These are phyloP conservation scores for Solanum megistacrolobum DNA, from an alignment of 257 asterid genomes.

Conservation along the genomic window DNA sequence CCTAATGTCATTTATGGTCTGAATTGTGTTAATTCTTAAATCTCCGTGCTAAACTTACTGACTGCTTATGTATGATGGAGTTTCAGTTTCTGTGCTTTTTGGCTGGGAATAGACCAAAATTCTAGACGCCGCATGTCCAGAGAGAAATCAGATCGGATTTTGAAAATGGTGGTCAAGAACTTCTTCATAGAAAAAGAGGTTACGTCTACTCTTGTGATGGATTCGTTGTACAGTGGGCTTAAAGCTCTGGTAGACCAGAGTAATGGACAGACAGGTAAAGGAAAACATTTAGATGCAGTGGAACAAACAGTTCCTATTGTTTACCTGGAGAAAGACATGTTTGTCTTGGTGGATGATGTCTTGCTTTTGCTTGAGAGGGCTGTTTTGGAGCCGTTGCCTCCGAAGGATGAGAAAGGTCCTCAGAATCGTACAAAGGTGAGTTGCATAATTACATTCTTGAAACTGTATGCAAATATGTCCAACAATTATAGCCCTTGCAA, in stretches of 20 bases:
- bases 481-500: neutral
- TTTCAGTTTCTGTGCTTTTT: slow-evolving; percentile 78
- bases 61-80: neutral
- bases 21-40: neutral
- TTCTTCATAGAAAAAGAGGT: slow-evolving; percentile 93
- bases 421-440: slow-evolving; percentile 88
- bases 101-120: slow-evolving; percentile 68
- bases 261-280: slow-evolving; percentile 55
- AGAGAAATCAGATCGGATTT: slow-evolving; percentile 71
- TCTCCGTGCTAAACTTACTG: neutral
- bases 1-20: neutral
- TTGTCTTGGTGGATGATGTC: slow-evolving; percentile 79
- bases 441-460: neutral
- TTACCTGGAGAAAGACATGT: slow-evolving; percentile 55
- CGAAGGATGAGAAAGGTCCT: slow-evolving; percentile 93
- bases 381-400: slow-evolving; percentile 84
- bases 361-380: slow-evolving; percentile 78
- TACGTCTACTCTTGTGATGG: slow-evolving; percentile 94
- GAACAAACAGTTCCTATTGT: slow-evolving; percentile 53
- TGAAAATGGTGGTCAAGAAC: slow-evolving; percentile 73
- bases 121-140: slow-evolving; percentile 57
- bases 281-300: slow-evolving; percentile 40
- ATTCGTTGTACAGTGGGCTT: slow-evolving; percentile 80
- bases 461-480: neutral
- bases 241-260: slow-evolving; percentile 80